Percentiles rank a stretch among this genome's conserved stretches.
These are phyloP conservation scores for Leccinum olivaceopallidum DNA, from an alignment of 768 basidiomycete species.

Conservation along the genomic window DNA sequence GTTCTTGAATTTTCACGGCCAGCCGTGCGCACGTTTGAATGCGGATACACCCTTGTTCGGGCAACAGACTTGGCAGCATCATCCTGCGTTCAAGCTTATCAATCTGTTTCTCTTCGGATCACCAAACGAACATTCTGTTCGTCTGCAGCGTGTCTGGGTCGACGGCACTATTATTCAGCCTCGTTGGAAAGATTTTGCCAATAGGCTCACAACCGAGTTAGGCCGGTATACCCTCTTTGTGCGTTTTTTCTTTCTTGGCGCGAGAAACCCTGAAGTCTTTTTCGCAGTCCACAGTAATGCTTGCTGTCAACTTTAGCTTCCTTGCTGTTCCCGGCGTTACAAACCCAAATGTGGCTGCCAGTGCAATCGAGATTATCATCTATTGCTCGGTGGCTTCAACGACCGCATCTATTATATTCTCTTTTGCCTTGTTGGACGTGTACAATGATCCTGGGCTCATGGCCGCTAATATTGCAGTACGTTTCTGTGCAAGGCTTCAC, in stretches of 20 bases:
- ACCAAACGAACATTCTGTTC: conserved; percentile 11
- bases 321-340: conserved; percentile 14
- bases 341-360: not conserved
- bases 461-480: conserved; percentile 8
- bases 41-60: conserved; percentile 11
- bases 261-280: not conserved
- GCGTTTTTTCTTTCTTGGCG: not conserved
- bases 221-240: conserved; percentile 17
- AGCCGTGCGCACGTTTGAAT: conserved; percentile 12
- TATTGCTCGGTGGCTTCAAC: conserved; percentile 17
- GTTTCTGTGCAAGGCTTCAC: not conserved
- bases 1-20: conserved; percentile 15
- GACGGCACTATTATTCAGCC: conserved; percentile 12
- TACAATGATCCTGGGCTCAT: conserved; percentile 11
- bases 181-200: conserved; percentile 15
- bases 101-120: conserved; percentile 6
- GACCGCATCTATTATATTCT: conserved; percentile 16
- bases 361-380: conserved; percentile 7
- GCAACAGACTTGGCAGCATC: conserved; percentile 9
- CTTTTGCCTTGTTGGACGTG: conserved; percentile 9
- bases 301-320: conserved; percentile 18
- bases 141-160: conserved; percentile 15
- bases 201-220: conserved; percentile 8
- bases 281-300: conserved; percentile 19
- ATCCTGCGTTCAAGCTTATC: not conserved